phyloP scores from a whole-genome alignment of 148 eudicot genomes.

The Vaccinium macrocarpon region DNA sequence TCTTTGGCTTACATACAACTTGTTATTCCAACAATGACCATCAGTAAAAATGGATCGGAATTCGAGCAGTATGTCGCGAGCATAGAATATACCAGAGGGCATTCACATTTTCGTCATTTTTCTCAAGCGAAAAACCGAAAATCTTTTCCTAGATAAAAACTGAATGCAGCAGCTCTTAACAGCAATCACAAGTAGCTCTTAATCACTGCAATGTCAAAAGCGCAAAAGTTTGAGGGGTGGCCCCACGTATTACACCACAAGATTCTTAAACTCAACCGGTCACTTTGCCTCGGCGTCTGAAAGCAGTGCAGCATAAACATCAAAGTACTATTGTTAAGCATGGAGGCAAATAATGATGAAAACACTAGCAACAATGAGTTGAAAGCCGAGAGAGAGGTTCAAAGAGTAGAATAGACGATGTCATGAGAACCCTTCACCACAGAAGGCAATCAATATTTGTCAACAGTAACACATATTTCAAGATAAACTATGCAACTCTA shows the following conservation, averaged over 20 bases:
- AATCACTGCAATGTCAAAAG: conserved; percentile 36
- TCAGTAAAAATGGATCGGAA: conserved; percentile 1
- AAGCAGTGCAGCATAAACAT: conserved; percentile 10
- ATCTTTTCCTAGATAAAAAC: conserved; percentile 7
- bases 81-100: not conserved
- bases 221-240: conserved; percentile 13
- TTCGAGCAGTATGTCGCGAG: conserved; percentile 2
- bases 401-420: not conserved
- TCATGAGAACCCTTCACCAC: not conserved
- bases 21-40: not conserved
- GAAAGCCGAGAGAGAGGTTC: not conserved
- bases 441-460: not conserved
- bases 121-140: conserved; percentile 14
- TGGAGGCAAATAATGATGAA: not conserved
- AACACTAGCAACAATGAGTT: not conserved
- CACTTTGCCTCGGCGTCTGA: conserved; percentile 29
- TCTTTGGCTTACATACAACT: not conserved
- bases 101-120: conserved; percentile 22
- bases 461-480: not conserved
- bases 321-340: not conserved
- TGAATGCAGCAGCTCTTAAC: conserved; percentile 14
- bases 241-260: not conserved
- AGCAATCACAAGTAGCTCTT: conserved; percentile 26
- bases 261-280: conserved; percentile 19
- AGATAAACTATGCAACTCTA: not conserved